Percentiles rank a stretch among this genome's conserved stretches.
These are phyloP conservation scores for Anacardium occidentale DNA, from an alignment of 345 rosid genomes.

Conservation along the genomic window DNA sequence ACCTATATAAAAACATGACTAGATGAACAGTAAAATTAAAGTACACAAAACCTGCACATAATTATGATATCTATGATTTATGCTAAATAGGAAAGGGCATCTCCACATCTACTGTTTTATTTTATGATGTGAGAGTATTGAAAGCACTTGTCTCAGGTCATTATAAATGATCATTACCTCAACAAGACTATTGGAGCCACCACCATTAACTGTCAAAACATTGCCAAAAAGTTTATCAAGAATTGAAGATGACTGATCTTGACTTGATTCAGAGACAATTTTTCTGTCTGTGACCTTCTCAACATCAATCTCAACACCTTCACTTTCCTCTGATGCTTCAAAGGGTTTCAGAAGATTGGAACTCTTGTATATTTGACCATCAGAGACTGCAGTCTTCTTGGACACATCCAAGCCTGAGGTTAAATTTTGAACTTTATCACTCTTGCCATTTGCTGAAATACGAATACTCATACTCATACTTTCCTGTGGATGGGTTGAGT, in stretches of 20 bases:
- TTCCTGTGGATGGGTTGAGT: constrained; percentile 39
- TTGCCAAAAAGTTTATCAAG: constrained; percentile 76
- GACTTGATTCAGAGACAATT: constrained; percentile 36
- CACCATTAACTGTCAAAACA: constrained; percentile 47
- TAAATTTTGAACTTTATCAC: constrained; percentile 30
- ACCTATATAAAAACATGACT: neutral
- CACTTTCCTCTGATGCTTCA: constrained; percentile 34
- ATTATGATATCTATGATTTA: neutral
- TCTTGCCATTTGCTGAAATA: constrained; percentile 30
- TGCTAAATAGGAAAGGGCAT: neutral
- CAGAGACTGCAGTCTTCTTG: constrained; percentile 26
- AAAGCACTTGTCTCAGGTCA: constrained; percentile 1
- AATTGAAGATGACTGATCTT: constrained; percentile 52
- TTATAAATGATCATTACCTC: constrained; percentile 39
- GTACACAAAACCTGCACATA: neutral
- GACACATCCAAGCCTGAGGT: constrained; percentile 44
- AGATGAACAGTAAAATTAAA: neutral
- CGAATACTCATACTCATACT: constrained; percentile 29
- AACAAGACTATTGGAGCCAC: constrained; percentile 38
- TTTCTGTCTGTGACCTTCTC: constrained; percentile 32
- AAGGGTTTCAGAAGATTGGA: constrained; percentile 41
- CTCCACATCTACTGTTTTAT: neutral
- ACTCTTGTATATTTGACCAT: constrained; percentile 31
- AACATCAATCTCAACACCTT: constrained; percentile 43
- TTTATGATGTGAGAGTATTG: neutral